Percentiles rank a stretch among this genome's conserved stretches.
phyloP scores from a whole-genome alignment of 306 rosid species.

The Lathyrus oleraceus region DNA sequence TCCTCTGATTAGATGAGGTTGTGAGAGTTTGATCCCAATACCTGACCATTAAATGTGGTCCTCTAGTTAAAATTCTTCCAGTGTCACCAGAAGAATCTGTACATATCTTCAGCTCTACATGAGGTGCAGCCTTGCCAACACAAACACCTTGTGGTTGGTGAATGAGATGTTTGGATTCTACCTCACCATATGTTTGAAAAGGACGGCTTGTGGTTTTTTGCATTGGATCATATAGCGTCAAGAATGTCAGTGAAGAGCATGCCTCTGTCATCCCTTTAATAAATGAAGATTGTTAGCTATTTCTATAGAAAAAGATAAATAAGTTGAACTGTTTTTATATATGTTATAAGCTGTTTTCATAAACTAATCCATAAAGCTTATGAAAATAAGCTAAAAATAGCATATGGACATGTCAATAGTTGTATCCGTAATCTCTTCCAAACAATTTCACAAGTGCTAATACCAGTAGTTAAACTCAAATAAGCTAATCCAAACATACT shows the following conservation, averaged over 20 bases:
- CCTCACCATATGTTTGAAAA: slow-evolving; percentile 23
- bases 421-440: background rate
- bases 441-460: background rate
- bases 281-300: slow-evolving; percentile 32
- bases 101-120: slow-evolving; percentile 68
- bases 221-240: slow-evolving; percentile 57
- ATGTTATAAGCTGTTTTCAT: background rate
- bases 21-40: slow-evolving; percentile 66
- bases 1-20: slow-evolving; percentile 36
- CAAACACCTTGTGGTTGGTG: slow-evolving; percentile 68
- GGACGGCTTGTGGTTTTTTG: slow-evolving; percentile 33
- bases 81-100: slow-evolving; percentile 42
- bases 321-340: background rate
- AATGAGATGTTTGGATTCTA: slow-evolving; percentile 30
- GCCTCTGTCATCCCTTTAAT: slow-evolving; percentile 84
- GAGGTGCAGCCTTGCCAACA: slow-evolving; percentile 96
- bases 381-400: background rate
- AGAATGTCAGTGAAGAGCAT: slow-evolving; percentile 82
- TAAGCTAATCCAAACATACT: background rate
- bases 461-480: background rate
- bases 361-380: background rate
- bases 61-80: slow-evolving; percentile 90
- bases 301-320: background rate
- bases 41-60: slow-evolving; percentile 83
- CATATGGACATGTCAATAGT: background rate